Conservation (phyloP, 2,329 filamentous ascomycete species). For the Celoporthe dispersa region DNA sequence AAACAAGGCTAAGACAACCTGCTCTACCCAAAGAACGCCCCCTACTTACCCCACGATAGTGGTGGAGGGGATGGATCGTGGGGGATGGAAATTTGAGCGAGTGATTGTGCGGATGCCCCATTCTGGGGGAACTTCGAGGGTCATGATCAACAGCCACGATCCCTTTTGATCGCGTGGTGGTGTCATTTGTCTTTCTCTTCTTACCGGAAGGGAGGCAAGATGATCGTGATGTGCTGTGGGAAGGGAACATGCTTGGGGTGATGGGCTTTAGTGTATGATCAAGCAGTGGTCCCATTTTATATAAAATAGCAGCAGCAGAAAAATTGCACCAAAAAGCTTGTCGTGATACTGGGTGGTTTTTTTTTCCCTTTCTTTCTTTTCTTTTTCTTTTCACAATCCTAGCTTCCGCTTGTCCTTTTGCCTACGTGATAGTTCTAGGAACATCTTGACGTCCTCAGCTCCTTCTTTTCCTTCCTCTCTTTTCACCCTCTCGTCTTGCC, state of each 20-base stretch:
- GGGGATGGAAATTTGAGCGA: conserved; percentile 14
- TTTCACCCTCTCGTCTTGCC: neutral
- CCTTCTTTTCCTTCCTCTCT: neutral
- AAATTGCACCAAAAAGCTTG: neutral
- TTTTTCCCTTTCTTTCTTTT: neutral
- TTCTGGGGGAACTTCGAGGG: neutral
- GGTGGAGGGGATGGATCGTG: conserved; percentile 5
- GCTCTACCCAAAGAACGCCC: neutral
- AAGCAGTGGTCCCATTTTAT: neutral
- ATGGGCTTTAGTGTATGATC: no score
- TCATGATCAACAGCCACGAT: conserved; percentile 1
- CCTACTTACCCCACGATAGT: conserved; percentile 6
- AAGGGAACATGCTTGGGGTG: neutral
- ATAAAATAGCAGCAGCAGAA: neutral
- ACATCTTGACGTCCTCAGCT: neutral
- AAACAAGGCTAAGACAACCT: conserved; percentile 1
- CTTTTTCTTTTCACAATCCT: neutral
- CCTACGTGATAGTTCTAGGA: neutral
- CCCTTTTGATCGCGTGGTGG: neutral
- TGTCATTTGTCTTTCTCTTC: neutral
- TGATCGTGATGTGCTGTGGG: neutral
- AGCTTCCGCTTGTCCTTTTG: neutral
- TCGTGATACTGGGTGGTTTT: neutral
- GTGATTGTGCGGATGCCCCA: conserved; percentile 9
- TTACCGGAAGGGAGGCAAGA: neutral